Evolutionary conservation across 805 yeast species (phyloP), one percentile per base, ranked within the genome.

Genomic region (Yarrowia keelungensis): DNA sequence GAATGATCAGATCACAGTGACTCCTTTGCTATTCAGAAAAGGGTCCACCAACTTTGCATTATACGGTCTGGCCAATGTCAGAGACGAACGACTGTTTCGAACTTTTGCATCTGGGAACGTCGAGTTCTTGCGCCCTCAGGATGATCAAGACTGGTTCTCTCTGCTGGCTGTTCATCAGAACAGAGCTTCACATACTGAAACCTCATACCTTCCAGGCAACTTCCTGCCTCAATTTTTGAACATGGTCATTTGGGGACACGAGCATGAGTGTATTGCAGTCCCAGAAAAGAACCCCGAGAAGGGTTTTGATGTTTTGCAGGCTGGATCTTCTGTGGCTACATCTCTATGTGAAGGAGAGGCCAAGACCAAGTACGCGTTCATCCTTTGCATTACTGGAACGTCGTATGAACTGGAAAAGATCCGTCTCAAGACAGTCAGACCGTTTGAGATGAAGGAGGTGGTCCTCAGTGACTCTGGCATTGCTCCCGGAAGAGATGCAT

Each of bases 161-260:
- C 74, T 94, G 50, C 83, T 95, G 82, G 88, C 91, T 59, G 89
- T 95, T 9, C 99, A 95, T 77, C 99, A 95, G 78, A 95, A 95
- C 78, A 97, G 91, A 75, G 84, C 87, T 2, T 86, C 89, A 5
- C 93, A 93, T 74, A 86, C 96, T 0, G 86, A 87, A 53, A 90
- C 96, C 0, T 87, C 91, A 5, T 89, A 89, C 72, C 80, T 95
- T 5, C 98, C 98, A 7, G 98, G 93, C 71, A 83, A 82, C 67
- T 89, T 90, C 73, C 79, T 95, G 32, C 99, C 98, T 0, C 80
- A 83, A 9, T 92, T 93, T 75, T 74, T 95, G 58, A 92, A 95
- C 75, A 81, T 94, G 69, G 88, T 95, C 0, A 79, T 93, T 1
- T 95, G 99, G 99, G 99, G 99, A 16, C 99, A 95, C 77, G 99